Evolutionary conservation across 768 basidiomycete genomes (phyloP), one percentile per base, ranked within the genome.

Genomic region (Suillus americanus): DNA sequence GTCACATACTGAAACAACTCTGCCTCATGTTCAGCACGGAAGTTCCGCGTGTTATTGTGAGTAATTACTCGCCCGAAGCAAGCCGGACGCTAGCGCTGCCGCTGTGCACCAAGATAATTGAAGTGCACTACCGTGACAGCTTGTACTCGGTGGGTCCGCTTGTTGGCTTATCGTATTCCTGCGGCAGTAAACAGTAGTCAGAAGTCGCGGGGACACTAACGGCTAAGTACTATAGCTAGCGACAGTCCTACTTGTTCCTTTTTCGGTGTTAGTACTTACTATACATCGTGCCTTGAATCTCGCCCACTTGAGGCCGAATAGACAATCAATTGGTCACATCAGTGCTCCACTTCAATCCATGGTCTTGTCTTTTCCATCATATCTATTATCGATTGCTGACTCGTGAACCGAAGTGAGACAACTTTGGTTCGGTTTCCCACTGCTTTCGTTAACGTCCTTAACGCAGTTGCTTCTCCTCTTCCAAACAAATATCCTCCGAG

Each of bases 21-120:
- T 35, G 68, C 75, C 76, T 76, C 75, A 65, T 77, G 75, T 60
- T 67, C 8, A 57, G 69, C 75, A 76, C 76, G 75, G 50, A 50
- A 50, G 14, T 75, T 77, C 66, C 68, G 69, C 72, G 73, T 73
- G 73, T 72, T 68, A 67, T 57, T 61, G 65, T 61, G 65, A 71
- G 75, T 76, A 75, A 75, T 70, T n/a, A 64, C 66, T 69, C 71
- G 66, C 73, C 68, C 48, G 64, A 60, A 30, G 30, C 25, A 59
- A 30, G 53, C 33, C 20, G 20, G 33, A 54, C 12, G 12, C 53
- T 53, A 30, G 16, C 2, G 51, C 25, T 54, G 53, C 30, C 30
- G 30, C 53, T 35, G 30, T 33, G 20, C 30, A 54, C 18, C 51
- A 30, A 18, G 50, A 51, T 51, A 28, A 28, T 51, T 18, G 25